Percentiles rank a stretch among this genome's conserved stretches.
phyloP scores from a whole-genome alignment of 106 monocot genomes.

The Allium cepa region DNA sequence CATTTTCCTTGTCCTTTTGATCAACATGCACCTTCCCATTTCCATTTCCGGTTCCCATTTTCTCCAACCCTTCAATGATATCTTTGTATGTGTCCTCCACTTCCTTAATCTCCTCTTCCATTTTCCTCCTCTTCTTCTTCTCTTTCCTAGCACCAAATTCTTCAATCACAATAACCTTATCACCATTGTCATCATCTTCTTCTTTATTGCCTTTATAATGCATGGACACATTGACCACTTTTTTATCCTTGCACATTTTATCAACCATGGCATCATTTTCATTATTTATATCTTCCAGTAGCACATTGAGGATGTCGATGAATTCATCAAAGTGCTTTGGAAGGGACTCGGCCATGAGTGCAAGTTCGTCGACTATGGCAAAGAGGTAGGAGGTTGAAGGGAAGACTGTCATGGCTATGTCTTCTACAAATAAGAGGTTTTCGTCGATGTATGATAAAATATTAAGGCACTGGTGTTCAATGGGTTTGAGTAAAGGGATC shows the following conservation, averaged over 20 bases:
- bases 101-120: constrained; percentile 13
- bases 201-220: no score
- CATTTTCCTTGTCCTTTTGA: background rate
- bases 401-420: constrained; percentile 14
- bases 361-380: constrained; percentile 16
- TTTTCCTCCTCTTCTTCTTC: background rate
- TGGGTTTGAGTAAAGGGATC: constrained; percentile 10
- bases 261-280: constrained; percentile 13
- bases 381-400: constrained; percentile 14
- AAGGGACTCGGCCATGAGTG: constrained; percentile 10
- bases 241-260: constrained; percentile 7
- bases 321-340: constrained; percentile 16
- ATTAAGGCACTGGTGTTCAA: constrained; percentile 7
- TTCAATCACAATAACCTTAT: constrained; percentile 12
- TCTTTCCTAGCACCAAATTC: background rate
- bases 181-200: background rate
- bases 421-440: constrained; percentile 5
- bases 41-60: constrained; percentile 6
- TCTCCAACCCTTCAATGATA: constrained; percentile 8
- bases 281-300: background rate
- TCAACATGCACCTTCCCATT: background rate
- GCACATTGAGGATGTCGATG: background rate
- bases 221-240: constrained; percentile 2
- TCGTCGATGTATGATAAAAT: constrained; percentile 21
- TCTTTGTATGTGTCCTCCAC: constrained; percentile 19